Conservation (phyloP, 495 filamentous ascomycete species). For the Staphylotrichum longicolle region DNA sequence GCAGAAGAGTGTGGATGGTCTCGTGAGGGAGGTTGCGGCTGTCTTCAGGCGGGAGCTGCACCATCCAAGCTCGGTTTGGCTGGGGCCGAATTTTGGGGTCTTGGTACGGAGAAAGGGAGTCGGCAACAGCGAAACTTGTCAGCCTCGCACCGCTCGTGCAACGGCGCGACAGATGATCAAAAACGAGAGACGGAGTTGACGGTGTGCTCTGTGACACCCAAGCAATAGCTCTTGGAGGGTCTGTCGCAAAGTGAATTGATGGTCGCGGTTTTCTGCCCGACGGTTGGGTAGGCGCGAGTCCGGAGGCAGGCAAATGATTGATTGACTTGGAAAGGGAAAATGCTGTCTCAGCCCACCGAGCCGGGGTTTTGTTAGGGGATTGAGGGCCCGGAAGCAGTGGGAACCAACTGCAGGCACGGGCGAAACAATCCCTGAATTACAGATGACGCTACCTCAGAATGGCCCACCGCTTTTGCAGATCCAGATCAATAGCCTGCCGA, state of each 20-base stretch:
- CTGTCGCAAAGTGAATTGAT: neutral
- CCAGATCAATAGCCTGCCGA: neutral
- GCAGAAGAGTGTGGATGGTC: neutral
- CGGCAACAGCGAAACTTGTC: constrained; percentile 8
- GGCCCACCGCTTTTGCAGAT: constrained; percentile 14
- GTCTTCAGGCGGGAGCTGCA: constrained; percentile 13
- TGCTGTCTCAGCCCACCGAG: constrained; percentile 20
- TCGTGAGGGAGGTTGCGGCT: constrained; percentile 4
- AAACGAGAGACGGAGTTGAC: neutral
- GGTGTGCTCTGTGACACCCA: neutral
- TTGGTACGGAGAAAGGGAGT: neutral
- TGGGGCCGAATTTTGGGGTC: constrained; percentile 15
- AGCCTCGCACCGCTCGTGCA: constrained; percentile 14
- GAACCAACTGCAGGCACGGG: constrained; percentile 5
- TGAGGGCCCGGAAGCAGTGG: constrained; percentile 11
- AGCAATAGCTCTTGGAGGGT: neutral
- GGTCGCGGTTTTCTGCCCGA: neutral
- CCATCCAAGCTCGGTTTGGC: constrained; percentile 11
- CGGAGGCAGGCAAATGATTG: constrained; percentile 1
- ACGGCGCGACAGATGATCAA: neutral
- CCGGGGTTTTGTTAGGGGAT: constrained; percentile 14
- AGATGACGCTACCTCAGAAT: neutral
- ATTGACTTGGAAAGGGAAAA: constrained; percentile 13
- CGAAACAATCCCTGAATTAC: constrained; percentile 14
- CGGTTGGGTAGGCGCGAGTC: neutral